Percentiles rank a stretch among this genome's conserved stretches.
phyloP scores from a whole-genome alignment of 1,284 basidiomycete genomes.

The Puccinia horiana region DNA sequence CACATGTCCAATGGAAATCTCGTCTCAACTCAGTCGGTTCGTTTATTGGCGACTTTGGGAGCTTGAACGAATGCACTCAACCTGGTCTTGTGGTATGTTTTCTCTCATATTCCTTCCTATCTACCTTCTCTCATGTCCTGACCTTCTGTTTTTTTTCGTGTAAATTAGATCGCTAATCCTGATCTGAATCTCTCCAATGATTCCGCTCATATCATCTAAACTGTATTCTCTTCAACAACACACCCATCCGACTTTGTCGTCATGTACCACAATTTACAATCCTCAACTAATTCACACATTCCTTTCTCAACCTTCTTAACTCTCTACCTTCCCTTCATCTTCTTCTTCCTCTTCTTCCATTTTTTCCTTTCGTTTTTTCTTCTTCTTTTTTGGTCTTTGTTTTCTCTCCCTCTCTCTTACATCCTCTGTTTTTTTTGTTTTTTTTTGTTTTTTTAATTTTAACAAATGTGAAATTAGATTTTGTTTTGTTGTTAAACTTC shows the following conservation, averaged over 20 bases:
- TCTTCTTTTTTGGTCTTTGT: not conserved
- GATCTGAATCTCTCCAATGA: not conserved
- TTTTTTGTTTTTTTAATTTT: not conserved
- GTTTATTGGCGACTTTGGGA: not conserved
- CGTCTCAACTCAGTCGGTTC: conserved; percentile 30
- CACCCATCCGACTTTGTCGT: not conserved
- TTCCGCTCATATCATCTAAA: not conserved
- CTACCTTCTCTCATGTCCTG: not conserved
- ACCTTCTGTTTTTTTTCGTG: not conserved
- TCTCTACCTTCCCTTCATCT: too few species aligned
- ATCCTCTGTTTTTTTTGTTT: not conserved
- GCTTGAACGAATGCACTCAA: not conserved
- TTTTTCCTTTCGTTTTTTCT: not conserved
- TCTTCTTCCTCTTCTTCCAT: not conserved
- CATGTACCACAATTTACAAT: too few species aligned
- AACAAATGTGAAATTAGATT: not conserved
- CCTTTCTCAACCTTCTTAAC: too few species aligned
- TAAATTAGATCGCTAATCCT: conserved; percentile 17
- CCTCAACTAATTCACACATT: too few species aligned
- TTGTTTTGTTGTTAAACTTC: not conserved
- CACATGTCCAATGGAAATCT: conserved; percentile 17
- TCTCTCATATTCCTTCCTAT: not conserved
- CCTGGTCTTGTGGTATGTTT: conserved; percentile 11
- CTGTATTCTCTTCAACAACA: not conserved
- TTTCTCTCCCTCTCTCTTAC: too few species aligned